Base-by-base conservation (phyloP, 2,329 filamentous ascomycete species). In the Elsinoe australis region DNA sequence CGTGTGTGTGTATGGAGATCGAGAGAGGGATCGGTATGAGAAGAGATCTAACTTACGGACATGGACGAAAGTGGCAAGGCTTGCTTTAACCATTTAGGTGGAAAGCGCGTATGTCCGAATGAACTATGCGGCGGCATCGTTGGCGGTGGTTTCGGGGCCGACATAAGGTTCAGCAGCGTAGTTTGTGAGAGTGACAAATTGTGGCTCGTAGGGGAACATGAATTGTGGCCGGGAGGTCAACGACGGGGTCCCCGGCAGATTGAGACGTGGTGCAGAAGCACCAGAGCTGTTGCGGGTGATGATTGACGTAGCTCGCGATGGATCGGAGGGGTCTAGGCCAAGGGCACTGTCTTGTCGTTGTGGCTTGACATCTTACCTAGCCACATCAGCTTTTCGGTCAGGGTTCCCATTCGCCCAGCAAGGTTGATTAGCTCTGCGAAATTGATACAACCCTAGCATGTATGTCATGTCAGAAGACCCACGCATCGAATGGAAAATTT, bases 241-340 rank as follows among this genome's bases (percentile, higher is more conserved):
- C n/a, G 10, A 38, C 36, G 36, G 36, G 28, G 36, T 41, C 36
- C 21, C 36, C 36, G 36, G 36, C 18, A 41, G 36, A 41, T 41
- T 41, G 36, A 15, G 22, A 26, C 17, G 14, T 41, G 17, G 36
- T 41, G 36, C 36, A 41, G 36, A 41, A 26, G 21, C 36, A 17
- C 22, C 36, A 41, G 36, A 41, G 36, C 36, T 41, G 36, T 41
- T 26, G 36, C 36, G 36, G 36, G 36, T 14, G 18, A 41, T 41
- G 36, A 41, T 41, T 41, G 35, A 39, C 35, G 35, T 39, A 26
- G 35, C 15, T 38, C 24, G 10, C 15, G 34, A 38, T 38, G 10
- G 19, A 24, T 39, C 35, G 35, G 19, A 9, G 2, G 34, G 24
- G 35, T 39, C 35, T 22, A 39, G 35, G 15, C 35, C 10, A 12